Percentiles rank a stretch among this genome's conserved stretches.
Conservation (phyloP, 257 asterid genomes). For the Craterostigma plantagineum region DNA sequence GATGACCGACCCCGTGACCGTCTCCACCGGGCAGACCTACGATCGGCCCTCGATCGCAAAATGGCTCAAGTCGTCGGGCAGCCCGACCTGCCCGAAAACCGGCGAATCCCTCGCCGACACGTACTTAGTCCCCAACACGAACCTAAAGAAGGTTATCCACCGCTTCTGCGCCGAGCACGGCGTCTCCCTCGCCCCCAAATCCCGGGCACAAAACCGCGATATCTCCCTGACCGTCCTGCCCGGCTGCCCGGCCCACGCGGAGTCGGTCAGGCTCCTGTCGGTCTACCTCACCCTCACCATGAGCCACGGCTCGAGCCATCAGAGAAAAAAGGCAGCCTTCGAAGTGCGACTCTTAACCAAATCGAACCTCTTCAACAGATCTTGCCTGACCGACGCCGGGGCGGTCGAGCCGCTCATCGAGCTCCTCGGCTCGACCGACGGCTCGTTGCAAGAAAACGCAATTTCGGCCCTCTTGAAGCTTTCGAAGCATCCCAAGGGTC, state of each 20-base stretch:
- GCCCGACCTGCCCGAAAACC: slow-evolving; percentile 52
- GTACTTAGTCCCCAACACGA: slow-evolving; percentile 39
- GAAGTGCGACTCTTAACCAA: slow-evolving; percentile 53
- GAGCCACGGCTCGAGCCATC: slow-evolving; percentile 24
- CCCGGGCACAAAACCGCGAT: slow-evolving; percentile 32
- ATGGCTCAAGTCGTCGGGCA: slow-evolving; percentile 65
- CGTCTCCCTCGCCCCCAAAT: slow-evolving; percentile 31
- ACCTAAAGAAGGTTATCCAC: slow-evolving; percentile 34
- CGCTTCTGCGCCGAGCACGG: slow-evolving; percentile 48
- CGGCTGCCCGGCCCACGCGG: slow-evolving; percentile 43
- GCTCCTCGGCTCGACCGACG: slow-evolving; percentile 16
- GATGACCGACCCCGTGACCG: slow-evolving; percentile 70
- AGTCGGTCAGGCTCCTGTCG: slow-evolving; percentile 35
- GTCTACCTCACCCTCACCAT: slow-evolving; percentile 24
- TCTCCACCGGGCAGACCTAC: slow-evolving; percentile 62
- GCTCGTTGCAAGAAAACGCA: slow-evolving; percentile 39
- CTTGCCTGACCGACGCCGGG: slow-evolving; percentile 35
- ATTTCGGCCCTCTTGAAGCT: slow-evolving; percentile 49
- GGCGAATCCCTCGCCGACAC: slow-evolving; percentile 32
- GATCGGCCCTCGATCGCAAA: slow-evolving; percentile 53
- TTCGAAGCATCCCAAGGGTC: slow-evolving; percentile 43
- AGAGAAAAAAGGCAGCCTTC: slow-evolving; percentile 43
- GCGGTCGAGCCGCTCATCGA: slow-evolving; percentile 29
- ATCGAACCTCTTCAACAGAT: slow-evolving; percentile 41
- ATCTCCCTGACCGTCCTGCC: slow-evolving; percentile 36